Base-by-base conservation (phyloP, 495 filamentous ascomycete genomes). In the Venustampulla echinocandica region DNA sequence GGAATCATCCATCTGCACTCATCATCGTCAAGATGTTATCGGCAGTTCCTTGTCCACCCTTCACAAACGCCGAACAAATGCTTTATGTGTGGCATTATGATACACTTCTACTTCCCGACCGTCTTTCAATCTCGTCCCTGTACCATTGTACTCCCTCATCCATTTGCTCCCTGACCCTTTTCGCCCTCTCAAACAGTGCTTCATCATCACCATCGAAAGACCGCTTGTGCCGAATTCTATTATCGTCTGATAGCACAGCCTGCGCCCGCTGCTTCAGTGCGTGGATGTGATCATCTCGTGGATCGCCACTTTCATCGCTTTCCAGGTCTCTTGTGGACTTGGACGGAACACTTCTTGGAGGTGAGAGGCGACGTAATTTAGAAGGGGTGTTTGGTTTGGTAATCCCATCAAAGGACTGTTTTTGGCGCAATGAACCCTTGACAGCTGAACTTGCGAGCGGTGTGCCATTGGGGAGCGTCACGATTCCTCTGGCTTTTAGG, bases 401-500 rank as follows among this genome's bases (percentile, higher is more conserved):
- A 27, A 48, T 30, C 0, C 24, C 47, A 40, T 59, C 47, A 14
- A 59, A 47, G 3, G 50, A 52, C 1, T 40, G 40, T 34, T 56
- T 56, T 10, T 41, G 20, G 18, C 42, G 53, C 7, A 54, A 13
- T 1, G 40, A 36, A 20, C 47, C 9, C 6, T 39, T 56, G 10
- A 53, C 50, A 0, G 38, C 58, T 11, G 55, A 52, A 21, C 13
- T 55, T 22, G 58, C 58, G 14, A 61, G 46, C 17, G 58, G 55
- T 7, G 49, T 61, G 18, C 58, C 58, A 41, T 58, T 36, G 2
- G 52, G 55, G 7, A 61, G 34, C 35, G 58, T 61, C 3, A 36
- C 50, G 19, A 71, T 61, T 6, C 68, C 70, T 43, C 64, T 52
- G 1, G 69, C 68, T 59, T 68, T 69, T 14, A 72, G 42, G 9